These are phyloP conservation scores for Eucalyptus tenuipes DNA, from an alignment of 345 rosid genomes.

Conservation along the genomic window DNA sequence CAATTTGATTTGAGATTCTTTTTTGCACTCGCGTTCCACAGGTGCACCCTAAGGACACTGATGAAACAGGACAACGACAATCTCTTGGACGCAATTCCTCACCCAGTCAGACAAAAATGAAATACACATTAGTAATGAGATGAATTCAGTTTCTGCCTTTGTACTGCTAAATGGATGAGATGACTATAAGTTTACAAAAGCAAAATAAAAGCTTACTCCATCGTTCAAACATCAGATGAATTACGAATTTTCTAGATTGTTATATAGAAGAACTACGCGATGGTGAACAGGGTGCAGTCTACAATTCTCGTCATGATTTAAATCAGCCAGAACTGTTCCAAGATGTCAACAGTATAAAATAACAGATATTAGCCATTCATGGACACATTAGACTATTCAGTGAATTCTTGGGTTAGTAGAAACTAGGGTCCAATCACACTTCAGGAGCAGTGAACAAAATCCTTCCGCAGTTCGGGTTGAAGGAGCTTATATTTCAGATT, in stretches of 20 bases:
- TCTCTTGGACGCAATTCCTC: neutral
- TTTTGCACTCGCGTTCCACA: neutral
- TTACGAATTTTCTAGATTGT: neutral
- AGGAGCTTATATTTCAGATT: neutral
- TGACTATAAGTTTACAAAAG: neutral
- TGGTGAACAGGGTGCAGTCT: neutral
- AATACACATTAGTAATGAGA: fast-evolving
- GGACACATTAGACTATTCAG: neutral
- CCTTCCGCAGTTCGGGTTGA: neutral
- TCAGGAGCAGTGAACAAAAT: neutral
- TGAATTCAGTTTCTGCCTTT: neutral
- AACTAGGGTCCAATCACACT: neutral
- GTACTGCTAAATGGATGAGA: neutral
- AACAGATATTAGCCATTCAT: neutral
- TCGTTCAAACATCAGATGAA: neutral
- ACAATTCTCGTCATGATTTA: neutral
- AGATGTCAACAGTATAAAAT: neutral
- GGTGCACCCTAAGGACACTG: neutral
- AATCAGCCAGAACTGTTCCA: neutral
- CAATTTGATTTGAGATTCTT: neutral
- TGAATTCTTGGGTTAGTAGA: neutral
- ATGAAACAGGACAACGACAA: neutral
- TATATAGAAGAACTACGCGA: neutral
- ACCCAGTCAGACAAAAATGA: neutral
- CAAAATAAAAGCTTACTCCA: neutral